Base-by-base conservation (phyloP, 1,284 basidiomycete genomes). In the Schizophyllum amplum region DNA sequence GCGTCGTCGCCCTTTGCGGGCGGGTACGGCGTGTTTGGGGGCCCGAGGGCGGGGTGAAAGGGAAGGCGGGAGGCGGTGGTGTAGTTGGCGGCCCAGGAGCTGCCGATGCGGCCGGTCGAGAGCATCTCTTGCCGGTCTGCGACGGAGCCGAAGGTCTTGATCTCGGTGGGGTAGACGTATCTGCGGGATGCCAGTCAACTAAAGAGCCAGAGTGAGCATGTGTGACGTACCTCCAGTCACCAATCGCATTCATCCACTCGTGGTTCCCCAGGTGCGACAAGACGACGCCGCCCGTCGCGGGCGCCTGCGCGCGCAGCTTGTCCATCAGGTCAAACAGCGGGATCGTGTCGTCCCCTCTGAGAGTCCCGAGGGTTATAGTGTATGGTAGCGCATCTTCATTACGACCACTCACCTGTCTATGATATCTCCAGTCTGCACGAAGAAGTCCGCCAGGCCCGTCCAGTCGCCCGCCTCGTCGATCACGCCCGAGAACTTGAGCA, bases 391-490 rank as follows among this genome's bases (percentile, higher is more conserved):
- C 24, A 3, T 11, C 13, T 50, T 21, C 48, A 21, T 20, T 20
- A 21, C 22, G n/a, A 9, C 24, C 21, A 67, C 75, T 51, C 60
- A 88, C 82, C 90, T 77, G 71, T 95, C 93, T 60, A 96, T 89
- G 51, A 96, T 94, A 69, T 97, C 94, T 3, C 94, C 94, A 0
- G 94, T 96, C 73, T 96, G 93, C 15, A 95, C 92, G 61, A 94
- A 85, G 56, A 86, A 83, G 67, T 93, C 90, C 4, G 83, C 81
- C 22, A 86, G 75, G 1, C 86, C 92, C 7, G 81, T 80, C 93
- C 93, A 96, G 55, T 84, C 73, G 0, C 82, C 84, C 2, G 78
- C 66, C n/a, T 80, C 74, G 62, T 88, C 81, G 24, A 42, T 21
- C 17, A 95, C 81, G 2, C 79, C 77, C 5, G 90, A 83, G 77